Evolutionary conservation across 805 yeast species (phyloP).

Genomic region (Lipomyces sp.): DNA sequence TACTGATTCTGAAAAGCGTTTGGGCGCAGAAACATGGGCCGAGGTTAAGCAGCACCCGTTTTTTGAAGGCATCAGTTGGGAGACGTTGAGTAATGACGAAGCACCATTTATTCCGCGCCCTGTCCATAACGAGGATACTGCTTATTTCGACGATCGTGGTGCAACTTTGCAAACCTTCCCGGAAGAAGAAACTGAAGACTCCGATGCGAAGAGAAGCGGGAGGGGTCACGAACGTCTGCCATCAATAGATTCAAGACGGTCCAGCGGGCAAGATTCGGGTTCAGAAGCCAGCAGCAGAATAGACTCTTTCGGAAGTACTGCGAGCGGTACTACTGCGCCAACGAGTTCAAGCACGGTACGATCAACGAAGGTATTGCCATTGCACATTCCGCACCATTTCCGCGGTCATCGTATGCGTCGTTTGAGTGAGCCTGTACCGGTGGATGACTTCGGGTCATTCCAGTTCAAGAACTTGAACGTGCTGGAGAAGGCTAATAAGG

Average conservation of each 20-base stretch:
- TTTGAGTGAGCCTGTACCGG: slow-evolving; percentile 64
- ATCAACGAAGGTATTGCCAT: slow-evolving; percentile 44
- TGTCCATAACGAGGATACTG: slow-evolving; percentile 84
- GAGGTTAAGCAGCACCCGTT: slow-evolving; percentile 83
- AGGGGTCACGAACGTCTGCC: background rate
- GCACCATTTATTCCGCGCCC: slow-evolving; percentile 77
- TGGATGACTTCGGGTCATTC: slow-evolving; percentile 81
- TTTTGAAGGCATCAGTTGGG: slow-evolving; percentile 77
- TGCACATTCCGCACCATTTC: slow-evolving; percentile 59
- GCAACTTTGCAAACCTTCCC: slow-evolving; percentile 73
- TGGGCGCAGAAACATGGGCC: slow-evolving; percentile 74
- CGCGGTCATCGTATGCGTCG: slow-evolving; percentile 72
- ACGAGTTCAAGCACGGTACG: slow-evolving; percentile 1
- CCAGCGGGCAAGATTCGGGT: slow-evolving; percentile 1
- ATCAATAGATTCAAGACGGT: background rate
- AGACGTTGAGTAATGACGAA: slow-evolving; percentile 69
- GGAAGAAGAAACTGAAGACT: slow-evolving; percentile 45
- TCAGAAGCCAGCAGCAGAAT: slow-evolving; percentile 3
- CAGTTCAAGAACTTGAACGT: slow-evolving; percentile 87
- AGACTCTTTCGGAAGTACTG: slow-evolving; percentile 5
- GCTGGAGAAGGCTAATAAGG: slow-evolving; percentile 90
- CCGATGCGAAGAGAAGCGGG: slow-evolving; percentile 40
- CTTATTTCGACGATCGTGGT: slow-evolving; percentile 89
- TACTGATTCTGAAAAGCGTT: slow-evolving; percentile 65
- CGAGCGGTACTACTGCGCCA: slow-evolving; percentile 3